A percentile compares a stretch with the other conserved stretches of the same genome.
Conservation (phyloP, 345 rosid species). For the Lepidium sativum region DNA sequence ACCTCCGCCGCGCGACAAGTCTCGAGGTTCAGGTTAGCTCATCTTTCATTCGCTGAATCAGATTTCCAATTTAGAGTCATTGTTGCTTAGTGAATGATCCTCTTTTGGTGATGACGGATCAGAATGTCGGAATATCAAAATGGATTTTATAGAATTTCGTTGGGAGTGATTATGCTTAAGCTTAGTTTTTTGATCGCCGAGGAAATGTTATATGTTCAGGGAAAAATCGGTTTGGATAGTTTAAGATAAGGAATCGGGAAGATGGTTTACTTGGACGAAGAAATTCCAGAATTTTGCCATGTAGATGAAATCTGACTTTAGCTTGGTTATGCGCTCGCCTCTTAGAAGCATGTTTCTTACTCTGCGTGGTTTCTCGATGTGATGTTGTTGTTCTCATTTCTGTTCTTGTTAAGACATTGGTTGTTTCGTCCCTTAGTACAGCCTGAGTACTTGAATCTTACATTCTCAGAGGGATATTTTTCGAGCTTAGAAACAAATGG, state of each 20-base stretch:
- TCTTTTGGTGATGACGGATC: background rate
- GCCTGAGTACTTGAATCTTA: background rate
- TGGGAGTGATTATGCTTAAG: background rate
- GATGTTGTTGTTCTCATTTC: background rate
- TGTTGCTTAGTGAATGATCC: background rate
- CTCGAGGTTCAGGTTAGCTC: conserved; percentile 32
- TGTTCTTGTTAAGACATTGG: background rate
- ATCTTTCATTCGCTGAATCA: background rate
- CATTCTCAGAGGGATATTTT: background rate
- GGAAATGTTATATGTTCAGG: background rate
- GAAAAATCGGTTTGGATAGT: background rate
- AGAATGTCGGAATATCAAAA: background rate
- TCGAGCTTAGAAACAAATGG: background rate
- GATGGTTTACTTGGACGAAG: no score
- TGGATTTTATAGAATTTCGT: background rate
- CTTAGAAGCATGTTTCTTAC: background rate
- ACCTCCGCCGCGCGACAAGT: conserved; percentile 26
- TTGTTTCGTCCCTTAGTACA: background rate
- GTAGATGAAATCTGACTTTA: background rate
- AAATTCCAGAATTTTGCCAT: background rate
- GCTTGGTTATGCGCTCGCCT: background rate
- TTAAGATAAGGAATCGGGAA: background rate
- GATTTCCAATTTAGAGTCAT: background rate
- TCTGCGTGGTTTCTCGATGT: background rate
- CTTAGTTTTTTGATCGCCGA: background rate